Evolutionary conservation across 139 green algal genomes (phyloP).

Genomic region (Tetraselmis striata): DNA sequence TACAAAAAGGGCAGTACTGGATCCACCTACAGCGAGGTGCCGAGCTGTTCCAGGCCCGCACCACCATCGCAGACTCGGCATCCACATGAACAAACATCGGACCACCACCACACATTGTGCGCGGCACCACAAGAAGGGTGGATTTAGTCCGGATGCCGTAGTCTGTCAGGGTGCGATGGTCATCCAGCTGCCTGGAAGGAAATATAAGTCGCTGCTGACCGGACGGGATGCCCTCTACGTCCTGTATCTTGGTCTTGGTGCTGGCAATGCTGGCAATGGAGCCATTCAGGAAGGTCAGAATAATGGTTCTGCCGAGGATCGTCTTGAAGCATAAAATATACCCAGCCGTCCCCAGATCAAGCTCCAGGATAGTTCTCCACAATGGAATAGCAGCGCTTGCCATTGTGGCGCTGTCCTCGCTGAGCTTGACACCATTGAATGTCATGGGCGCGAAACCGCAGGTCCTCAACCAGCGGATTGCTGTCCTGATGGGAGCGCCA

Average conservation of each 20-base stretch:
- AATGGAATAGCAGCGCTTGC: not conserved
- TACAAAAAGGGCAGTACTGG: too few relatives aligned
- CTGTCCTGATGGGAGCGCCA: not conserved
- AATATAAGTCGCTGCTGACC: conserved; percentile 16
- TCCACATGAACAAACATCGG: not conserved
- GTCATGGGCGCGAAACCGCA: not conserved
- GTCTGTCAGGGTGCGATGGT: conserved; percentile 9
- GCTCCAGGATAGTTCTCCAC: not conserved
- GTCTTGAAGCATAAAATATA: too few relatives aligned
- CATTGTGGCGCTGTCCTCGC: not conserved
- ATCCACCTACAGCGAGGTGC: not conserved
- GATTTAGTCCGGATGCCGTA: conserved; percentile 14
- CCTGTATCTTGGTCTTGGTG: not conserved
- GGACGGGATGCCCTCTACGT: conserved; percentile 8
- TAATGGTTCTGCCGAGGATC: too few relatives aligned
- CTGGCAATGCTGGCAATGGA: not conserved
- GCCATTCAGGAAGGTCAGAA: too few relatives aligned
- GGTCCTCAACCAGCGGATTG: not conserved
- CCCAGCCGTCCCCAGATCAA: too few relatives aligned
- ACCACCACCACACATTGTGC: not conserved
- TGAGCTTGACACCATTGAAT: not conserved
- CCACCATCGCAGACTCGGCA: not conserved
- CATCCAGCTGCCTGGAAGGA: conserved; percentile 12
- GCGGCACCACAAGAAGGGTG: conserved; percentile 8
- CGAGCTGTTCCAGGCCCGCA: not conserved